Evolutionary conservation across 73 alveolate genomes (phyloP).

Genomic region (Vitrella brassicaformis): DNA sequence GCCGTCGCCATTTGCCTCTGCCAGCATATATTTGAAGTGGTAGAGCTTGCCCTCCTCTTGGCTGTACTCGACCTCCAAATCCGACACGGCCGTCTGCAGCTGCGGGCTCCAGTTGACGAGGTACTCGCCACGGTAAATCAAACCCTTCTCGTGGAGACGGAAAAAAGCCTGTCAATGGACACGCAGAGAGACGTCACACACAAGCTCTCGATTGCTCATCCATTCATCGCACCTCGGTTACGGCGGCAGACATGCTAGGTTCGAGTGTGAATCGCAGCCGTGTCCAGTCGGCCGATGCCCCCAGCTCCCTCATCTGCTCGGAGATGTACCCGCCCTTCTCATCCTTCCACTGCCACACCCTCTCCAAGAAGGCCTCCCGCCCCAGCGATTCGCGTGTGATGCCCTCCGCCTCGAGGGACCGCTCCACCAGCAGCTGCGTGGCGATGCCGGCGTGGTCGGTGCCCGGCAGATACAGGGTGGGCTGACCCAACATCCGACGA

Average conservation of each 20-base stretch:
- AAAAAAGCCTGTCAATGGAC: constrained; percentile 67
- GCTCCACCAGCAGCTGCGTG: constrained; percentile 25
- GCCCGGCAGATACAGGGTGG: constrained; percentile 78
- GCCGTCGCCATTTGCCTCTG: no score
- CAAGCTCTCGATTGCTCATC: background rate
- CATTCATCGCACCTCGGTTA: constrained; percentile 10
- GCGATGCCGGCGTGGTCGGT: constrained; percentile 95
- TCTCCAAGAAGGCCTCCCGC: constrained; percentile 72
- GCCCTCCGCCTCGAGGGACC: constrained; percentile 25
- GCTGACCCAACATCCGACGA: constrained; percentile 64
- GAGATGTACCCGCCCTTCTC: constrained; percentile 78
- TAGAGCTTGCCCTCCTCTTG: background rate
- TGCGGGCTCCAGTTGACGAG: constrained; percentile 64
- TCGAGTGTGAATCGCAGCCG: constrained; percentile 72
- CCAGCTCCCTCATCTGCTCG: constrained; percentile 72
- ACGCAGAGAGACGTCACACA: background rate
- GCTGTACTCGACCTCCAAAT: constrained; percentile 31
- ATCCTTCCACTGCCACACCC: constrained; percentile 86
- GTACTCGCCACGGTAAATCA: constrained; percentile 71
- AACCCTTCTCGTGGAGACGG: constrained; percentile 79
- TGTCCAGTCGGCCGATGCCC: constrained; percentile 81
- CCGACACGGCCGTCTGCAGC: constrained; percentile 33
- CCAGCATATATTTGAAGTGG: background rate
- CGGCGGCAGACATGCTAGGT: constrained; percentile 53
- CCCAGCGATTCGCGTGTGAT: constrained; percentile 36